These are phyloP conservation scores for Monosporascus sp. DNA, from an alignment of 2,329 filamentous ascomycete species.

Conservation along the genomic window DNA sequence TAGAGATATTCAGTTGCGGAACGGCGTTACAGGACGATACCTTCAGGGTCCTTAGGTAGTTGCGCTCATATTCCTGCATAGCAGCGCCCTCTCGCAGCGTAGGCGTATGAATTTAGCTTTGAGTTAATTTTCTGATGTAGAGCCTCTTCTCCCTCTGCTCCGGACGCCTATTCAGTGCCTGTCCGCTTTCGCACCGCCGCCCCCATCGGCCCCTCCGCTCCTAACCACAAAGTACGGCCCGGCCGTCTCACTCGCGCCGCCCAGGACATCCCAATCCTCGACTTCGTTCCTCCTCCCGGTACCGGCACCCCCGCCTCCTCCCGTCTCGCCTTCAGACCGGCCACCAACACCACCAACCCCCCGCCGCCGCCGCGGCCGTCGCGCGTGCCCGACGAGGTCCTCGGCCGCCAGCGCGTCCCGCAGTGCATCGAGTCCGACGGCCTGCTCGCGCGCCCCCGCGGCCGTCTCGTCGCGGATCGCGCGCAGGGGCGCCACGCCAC, in stretches of 20 bases:
- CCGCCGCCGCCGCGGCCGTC: slow-evolving; percentile 19
- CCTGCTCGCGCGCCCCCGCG: slow-evolving; percentile 47
- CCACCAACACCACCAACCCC: slow-evolving; percentile 1
- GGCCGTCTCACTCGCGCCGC: slow-evolving; percentile 57
- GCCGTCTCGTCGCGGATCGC: slow-evolving; percentile 77
- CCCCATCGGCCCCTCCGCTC: slow-evolving; percentile 32
- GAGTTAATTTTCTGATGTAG: background rate
- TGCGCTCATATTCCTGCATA: background rate
- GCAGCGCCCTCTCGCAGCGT: background rate
- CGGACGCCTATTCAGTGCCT: background rate
- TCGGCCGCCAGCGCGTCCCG: slow-evolving; percentile 54
- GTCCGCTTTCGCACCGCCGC: background rate
- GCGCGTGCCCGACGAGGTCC: slow-evolving; percentile 51
- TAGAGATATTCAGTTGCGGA: background rate
- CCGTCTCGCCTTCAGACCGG: background rate
- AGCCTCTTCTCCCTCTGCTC: slow-evolving; percentile 2
- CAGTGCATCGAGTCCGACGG: slow-evolving; percentile 54
- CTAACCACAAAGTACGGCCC: slow-evolving; percentile 77
- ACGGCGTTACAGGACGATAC: background rate
- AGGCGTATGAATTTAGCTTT: background rate
- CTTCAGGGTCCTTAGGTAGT: background rate
- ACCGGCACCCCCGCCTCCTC: slow-evolving; percentile 11
- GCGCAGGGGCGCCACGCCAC: slow-evolving; percentile 65
- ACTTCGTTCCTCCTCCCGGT: slow-evolving; percentile 28
- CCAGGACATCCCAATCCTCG: slow-evolving; percentile 68